phyloP scores from a whole-genome alignment of 1,139 yeast genomes.

The Yamadazyma atlantica region DNA sequence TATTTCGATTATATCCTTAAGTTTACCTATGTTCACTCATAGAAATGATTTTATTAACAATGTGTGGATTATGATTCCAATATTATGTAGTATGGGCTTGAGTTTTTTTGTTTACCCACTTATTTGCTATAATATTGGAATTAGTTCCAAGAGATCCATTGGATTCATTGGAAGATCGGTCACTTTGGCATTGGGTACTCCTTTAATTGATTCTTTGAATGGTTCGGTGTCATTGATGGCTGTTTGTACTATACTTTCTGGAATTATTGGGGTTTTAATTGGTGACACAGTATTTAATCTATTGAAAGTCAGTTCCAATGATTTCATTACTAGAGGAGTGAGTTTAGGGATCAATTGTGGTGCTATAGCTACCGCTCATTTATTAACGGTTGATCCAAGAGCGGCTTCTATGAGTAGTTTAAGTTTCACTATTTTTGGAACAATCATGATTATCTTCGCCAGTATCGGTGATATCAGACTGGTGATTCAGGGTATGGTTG shows the following conservation, averaged over 20 bases:
- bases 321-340: conserved; percentile 74
- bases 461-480: conserved; percentile 46
- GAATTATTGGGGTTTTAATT: conserved; percentile 70
- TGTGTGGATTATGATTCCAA: conserved; percentile 60
- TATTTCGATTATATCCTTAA: conserved; percentile 69
- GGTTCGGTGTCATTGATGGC: conserved; percentile 78
- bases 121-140: conserved; percentile 62
- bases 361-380: conserved; percentile 79
- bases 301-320: conserved; percentile 56
- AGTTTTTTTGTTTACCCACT: conserved; percentile 72
- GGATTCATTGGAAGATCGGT: conserved; percentile 82
- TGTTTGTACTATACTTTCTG: conserved; percentile 75
- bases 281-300: conserved; percentile 53
- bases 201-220: conserved; percentile 60
- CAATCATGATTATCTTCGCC: conserved; percentile 67
- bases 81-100: conserved; percentile 53
- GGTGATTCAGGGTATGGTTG: conserved; percentile 29
- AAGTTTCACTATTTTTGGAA: conserved; percentile 71
- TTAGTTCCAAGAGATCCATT: conserved; percentile 56
- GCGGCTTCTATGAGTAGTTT: conserved; percentile 79
- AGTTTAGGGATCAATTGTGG: conserved; percentile 77
- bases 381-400: conserved; percentile 67
- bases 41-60: conserved; percentile 62
- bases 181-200: conserved; percentile 80
- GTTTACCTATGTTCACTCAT: conserved; percentile 77